Conservation (phyloP, 768 basidiomycete species). For the Rhizopogon salebrosus region DNA sequence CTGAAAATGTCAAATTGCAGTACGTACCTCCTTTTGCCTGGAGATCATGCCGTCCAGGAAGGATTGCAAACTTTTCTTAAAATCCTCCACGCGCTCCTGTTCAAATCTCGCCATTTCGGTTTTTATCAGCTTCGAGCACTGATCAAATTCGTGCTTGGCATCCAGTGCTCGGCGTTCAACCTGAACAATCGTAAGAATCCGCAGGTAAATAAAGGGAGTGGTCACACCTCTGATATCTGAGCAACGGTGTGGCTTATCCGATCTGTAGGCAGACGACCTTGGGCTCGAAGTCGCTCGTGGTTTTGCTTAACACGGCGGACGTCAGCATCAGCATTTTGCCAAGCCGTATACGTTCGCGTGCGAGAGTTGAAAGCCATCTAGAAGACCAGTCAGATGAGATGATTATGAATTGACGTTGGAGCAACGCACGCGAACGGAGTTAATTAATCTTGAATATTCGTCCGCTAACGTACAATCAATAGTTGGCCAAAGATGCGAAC, state of each 20-base stretch:
- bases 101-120: constrained; percentile 88
- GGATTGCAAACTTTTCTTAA: constrained; percentile 75
- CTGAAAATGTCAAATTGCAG: background rate
- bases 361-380: constrained; percentile 88
- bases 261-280: constrained; percentile 69
- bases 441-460: constrained; percentile 90
- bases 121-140: constrained; percentile 84
- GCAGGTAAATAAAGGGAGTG: background rate
- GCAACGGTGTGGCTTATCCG: constrained; percentile 67
- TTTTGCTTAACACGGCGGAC: constrained; percentile 63
- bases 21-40: constrained; percentile 71
- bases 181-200: constrained; percentile 31
- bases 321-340: constrained; percentile 79
- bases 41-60: constrained; percentile 86
- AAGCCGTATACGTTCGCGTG: constrained; percentile 73
- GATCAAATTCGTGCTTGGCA: constrained; percentile 84
- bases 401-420: background rate
- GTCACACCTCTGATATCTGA: constrained; percentile 73
- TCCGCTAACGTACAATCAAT: constrained; percentile 45
- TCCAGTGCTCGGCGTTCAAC: constrained; percentile 83
- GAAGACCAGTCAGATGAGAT: background rate
- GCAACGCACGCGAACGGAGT: constrained; percentile 70
- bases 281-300: constrained; percentile 79
- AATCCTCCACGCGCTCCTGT: constrained; percentile 88
- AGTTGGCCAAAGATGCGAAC: background rate